phyloP scores from a whole-genome alignment of 345 rosid genomes.

The Kandelia obovata region DNA sequence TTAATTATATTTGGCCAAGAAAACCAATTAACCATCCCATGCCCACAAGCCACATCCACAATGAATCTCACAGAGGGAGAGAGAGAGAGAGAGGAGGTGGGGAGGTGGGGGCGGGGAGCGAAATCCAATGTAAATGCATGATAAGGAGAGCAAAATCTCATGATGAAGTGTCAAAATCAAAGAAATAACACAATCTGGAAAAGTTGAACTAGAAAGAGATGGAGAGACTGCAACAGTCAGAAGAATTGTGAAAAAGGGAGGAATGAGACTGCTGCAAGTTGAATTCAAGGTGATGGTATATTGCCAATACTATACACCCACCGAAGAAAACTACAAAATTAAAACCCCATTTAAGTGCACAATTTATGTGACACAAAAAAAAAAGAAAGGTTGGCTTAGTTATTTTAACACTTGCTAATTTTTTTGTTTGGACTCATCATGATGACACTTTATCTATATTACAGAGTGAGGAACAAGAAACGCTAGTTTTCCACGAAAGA shows the following conservation, averaged over 20 bases:
- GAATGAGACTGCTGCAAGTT: constrained; percentile 38
- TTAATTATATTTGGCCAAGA: background rate
- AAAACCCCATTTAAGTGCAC: too few species aligned
- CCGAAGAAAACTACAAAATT: background rate
- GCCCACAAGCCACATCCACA: too few species aligned
- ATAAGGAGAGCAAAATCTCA: constrained; percentile 46
- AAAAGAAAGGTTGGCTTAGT: background rate
- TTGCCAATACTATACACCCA: background rate
- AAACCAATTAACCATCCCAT: background rate
- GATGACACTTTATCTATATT: constrained; percentile 3
- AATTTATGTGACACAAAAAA: too few species aligned
- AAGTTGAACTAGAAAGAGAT: constrained; percentile 16
- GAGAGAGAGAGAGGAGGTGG: background rate
- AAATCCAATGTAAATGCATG: constrained; percentile 36
- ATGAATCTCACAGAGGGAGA: background rate
- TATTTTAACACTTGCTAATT: background rate
- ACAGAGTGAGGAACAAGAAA: constrained; percentile 20
- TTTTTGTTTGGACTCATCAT: background rate
- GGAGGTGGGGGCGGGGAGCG: background rate
- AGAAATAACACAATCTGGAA: constrained; percentile 47
- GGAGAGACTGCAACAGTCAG: constrained; percentile 32
- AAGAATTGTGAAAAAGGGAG: constrained; percentile 38
- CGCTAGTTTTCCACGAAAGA: constrained; percentile 14
- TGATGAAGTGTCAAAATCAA: constrained; percentile 54
- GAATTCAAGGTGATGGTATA: constrained; percentile 36